A percentile compares a stretch with the other conserved stretches of the same genome.
Conservation (phyloP, 345 rosid genomes). For the Citrus mangshanensis region DNA sequence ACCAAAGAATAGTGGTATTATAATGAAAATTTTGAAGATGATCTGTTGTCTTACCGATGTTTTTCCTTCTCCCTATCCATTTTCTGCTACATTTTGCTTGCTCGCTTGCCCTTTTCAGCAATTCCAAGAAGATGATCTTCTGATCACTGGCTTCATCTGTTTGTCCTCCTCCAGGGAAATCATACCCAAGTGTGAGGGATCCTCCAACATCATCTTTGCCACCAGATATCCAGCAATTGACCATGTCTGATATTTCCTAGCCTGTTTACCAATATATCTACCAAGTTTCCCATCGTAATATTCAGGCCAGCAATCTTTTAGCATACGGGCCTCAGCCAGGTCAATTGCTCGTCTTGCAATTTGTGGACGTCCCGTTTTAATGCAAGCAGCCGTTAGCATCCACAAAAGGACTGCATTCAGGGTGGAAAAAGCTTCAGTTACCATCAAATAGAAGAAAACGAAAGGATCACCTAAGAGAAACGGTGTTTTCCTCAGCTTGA, state of each 20-base stretch:
- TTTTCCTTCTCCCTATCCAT: neutral
- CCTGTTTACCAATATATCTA: constrained; percentile 37
- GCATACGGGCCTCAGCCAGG: constrained; percentile 27
- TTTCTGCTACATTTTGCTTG: neutral
- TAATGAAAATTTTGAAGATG: constrained; percentile 1
- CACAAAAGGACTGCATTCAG: constrained; percentile 33
- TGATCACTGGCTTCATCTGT: constrained; percentile 36
- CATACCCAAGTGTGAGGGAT: constrained; percentile 39
- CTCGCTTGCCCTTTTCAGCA: constrained; percentile 1
- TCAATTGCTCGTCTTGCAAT: constrained; percentile 38
- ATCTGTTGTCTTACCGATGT: neutral
- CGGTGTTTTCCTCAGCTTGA: neutral
- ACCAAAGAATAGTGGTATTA: constrained; percentile 9
- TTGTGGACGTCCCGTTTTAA: constrained; percentile 41
- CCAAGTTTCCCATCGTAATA: constrained; percentile 39
- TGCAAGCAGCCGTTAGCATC: constrained; percentile 41
- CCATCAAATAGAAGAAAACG: neutral
- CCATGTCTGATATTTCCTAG: constrained; percentile 40
- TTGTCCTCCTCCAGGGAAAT: constrained; percentile 39
- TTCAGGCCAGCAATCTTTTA: constrained; percentile 41
- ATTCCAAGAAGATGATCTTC: constrained; percentile 27
- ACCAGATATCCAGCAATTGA: constrained; percentile 39
- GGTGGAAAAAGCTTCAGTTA: neutral
- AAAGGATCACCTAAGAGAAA: neutral
- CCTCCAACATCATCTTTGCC: constrained; percentile 45